Evolutionary conservation across 2,329 filamentous ascomycete genomes (phyloP).

Genomic region (Exophiala alcalophila): DNA sequence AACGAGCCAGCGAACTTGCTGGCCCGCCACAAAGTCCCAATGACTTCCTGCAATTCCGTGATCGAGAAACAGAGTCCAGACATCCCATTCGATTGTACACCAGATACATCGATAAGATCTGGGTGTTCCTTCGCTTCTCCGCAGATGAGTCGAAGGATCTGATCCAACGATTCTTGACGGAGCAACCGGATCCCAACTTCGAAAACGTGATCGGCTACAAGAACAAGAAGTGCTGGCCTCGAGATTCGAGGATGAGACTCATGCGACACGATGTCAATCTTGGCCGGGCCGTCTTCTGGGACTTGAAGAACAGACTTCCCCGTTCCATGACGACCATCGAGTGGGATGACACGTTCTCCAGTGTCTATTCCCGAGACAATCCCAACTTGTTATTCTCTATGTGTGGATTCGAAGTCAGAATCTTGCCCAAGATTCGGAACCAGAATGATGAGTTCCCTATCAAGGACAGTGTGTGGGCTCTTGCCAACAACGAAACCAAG

Average conservation of each 20-base stretch:
- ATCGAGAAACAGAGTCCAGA: conserved; percentile 83
- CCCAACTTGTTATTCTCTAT: conserved; percentile 96
- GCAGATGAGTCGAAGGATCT: conserved; percentile 93
- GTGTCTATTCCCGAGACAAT: conserved; percentile 96
- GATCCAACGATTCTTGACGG: conserved; percentile 95
- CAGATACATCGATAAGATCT: conserved; percentile 96
- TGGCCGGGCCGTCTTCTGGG: conserved; percentile 96
- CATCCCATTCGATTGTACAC: conserved; percentile 98
- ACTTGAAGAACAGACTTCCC: conserved; percentile 93
- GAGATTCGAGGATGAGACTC: conserved; percentile 93
- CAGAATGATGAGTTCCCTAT: conserved; percentile 94
- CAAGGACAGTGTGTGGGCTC: conserved; percentile 97
- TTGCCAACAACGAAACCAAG: conserved; percentile 94
- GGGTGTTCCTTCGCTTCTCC: conserved; percentile 92
- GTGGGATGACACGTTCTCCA: conserved; percentile 98
- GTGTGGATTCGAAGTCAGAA: conserved; percentile 95
- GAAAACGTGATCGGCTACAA: conserved; percentile 99
- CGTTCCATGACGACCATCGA: conserved; percentile 95
- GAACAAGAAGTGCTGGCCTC: conserved; percentile 99
- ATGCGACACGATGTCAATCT: conserved; percentile 99
- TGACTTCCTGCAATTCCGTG: conserved; percentile 95
- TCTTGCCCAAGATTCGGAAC: conserved; percentile 91
- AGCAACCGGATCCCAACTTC: conserved; percentile 97
- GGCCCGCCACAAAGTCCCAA: conserved; percentile 91
- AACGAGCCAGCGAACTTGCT: conserved; percentile 96